phyloP scores from a whole-genome alignment of 106 monocot genomes.

The Posidonia australis region DNA sequence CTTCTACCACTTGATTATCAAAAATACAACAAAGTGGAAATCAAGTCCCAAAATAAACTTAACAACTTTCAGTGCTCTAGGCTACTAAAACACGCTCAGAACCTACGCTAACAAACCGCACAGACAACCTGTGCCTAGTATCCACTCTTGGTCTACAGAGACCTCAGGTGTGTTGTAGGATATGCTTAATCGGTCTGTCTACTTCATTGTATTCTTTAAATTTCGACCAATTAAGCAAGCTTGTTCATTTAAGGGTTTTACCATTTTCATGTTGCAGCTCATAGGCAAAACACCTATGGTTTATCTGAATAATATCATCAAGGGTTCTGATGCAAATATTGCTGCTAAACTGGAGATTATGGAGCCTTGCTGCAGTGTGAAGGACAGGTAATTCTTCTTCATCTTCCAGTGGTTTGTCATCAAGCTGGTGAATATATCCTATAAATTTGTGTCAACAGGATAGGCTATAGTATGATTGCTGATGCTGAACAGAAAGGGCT shows the following conservation, averaged over 20 bases:
- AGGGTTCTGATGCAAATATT: conserved; percentile 77
- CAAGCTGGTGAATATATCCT: not conserved
- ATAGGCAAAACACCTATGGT: conserved; percentile 99
- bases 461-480: conserved; percentile 90
- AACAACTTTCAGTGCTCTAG: too few relatives aligned
- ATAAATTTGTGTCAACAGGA: conserved; percentile 33
- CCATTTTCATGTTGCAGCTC: conserved; percentile 36
- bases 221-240: not conserved
- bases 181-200: too few relatives aligned
- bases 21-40: too few relatives aligned
- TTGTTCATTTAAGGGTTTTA: not conserved
- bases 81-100: too few relatives aligned
- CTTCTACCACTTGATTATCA: too few relatives aligned
- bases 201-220: not conserved
- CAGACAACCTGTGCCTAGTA: too few relatives aligned
- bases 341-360: conserved; percentile 98
- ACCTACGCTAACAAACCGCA: too few relatives aligned
- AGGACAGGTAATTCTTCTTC: conserved; percentile 54
- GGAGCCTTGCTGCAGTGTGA: conserved; percentile 98
- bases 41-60: too few relatives aligned
- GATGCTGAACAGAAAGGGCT: conserved; percentile 82
- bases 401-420: not conserved
- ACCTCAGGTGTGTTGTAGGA: too few relatives aligned
- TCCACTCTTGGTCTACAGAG: too few relatives aligned
- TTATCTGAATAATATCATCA: conserved; percentile 76